These are phyloP conservation scores for Lentinula raphanica DNA, from an alignment of 768 basidiomycete species.

Conservation along the genomic window DNA sequence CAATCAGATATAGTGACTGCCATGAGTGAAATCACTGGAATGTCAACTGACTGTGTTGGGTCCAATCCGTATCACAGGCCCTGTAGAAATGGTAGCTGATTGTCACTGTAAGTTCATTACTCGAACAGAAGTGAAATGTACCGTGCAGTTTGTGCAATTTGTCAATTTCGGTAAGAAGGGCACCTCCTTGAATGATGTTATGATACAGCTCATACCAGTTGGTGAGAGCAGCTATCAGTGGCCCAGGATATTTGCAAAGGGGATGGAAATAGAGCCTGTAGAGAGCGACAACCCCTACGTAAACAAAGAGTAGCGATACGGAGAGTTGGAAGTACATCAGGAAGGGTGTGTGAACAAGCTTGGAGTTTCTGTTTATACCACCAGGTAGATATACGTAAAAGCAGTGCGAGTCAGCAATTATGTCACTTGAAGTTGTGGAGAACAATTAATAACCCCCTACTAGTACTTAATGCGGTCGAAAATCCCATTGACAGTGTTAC, in stretches of 20 bases:
- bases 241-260: slow-evolving; percentile 25
- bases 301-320: background rate
- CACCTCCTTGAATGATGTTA: slow-evolving; percentile 21
- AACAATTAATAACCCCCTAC: no score
- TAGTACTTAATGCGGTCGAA: no score
- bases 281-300: background rate
- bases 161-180: slow-evolving; percentile 22
- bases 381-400: no score
- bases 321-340: background rate
- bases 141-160: slow-evolving; percentile 22
- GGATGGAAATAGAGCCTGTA: slow-evolving; percentile 23
- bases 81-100: slow-evolving; percentile 12
- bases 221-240: slow-evolving; percentile 24
- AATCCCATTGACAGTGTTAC: no score
- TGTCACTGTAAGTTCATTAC: no score
- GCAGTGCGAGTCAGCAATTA: no score
- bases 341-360: no score
- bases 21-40: no score
- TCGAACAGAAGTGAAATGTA: slow-evolving; percentile 6
- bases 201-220: slow-evolving; percentile 22
- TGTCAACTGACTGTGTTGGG: slow-evolving; percentile 30
- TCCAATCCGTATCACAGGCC: slow-evolving; percentile 30
- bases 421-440: no score
- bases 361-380: no score
- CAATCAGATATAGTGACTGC: no score